Percentiles rank a stretch among this genome's conserved stretches.
Conservation (phyloP, 345 rosid genomes). For the Stellera chamaejasme region DNA sequence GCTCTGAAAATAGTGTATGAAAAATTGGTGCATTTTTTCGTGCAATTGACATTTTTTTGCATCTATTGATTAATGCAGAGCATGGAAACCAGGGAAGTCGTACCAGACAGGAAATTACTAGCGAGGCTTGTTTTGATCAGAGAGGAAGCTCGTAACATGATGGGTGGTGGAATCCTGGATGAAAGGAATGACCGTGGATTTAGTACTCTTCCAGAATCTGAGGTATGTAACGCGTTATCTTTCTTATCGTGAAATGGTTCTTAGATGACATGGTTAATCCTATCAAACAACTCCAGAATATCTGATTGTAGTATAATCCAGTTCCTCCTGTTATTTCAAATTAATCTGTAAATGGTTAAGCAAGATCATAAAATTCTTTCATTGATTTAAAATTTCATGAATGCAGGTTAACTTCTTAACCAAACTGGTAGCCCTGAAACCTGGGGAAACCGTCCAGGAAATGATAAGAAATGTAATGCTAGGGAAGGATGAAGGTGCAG, state of each 20-base stretch:
- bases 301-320: no score
- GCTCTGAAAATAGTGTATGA: no score
- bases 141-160: constrained; percentile 92
- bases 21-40: neutral
- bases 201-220: constrained; percentile 82
- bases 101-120: constrained; percentile 81
- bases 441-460: constrained; percentile 65
- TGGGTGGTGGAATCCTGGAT: constrained; percentile 96
- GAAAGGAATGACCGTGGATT: constrained; percentile 96
- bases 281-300: no score
- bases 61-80: constrained; percentile 29
- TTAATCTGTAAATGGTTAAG: no score
- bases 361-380: neutral
- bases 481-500: constrained; percentile 94
- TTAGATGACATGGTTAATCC: no score
- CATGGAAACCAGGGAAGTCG: constrained; percentile 80
- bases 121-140: constrained; percentile 86
- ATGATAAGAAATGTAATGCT: constrained; percentile 87
- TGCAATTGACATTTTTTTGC: neutral
- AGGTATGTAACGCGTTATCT: constrained; percentile 34
- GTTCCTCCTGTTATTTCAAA: no score
- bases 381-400: constrained; percentile 4
- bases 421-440: constrained; percentile 79
- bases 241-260: neutral
- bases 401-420: constrained; percentile 83